These are phyloP conservation scores for Epichloe gansuensis DNA, from an alignment of 2,329 filamentous ascomycete species.

Conservation along the genomic window DNA sequence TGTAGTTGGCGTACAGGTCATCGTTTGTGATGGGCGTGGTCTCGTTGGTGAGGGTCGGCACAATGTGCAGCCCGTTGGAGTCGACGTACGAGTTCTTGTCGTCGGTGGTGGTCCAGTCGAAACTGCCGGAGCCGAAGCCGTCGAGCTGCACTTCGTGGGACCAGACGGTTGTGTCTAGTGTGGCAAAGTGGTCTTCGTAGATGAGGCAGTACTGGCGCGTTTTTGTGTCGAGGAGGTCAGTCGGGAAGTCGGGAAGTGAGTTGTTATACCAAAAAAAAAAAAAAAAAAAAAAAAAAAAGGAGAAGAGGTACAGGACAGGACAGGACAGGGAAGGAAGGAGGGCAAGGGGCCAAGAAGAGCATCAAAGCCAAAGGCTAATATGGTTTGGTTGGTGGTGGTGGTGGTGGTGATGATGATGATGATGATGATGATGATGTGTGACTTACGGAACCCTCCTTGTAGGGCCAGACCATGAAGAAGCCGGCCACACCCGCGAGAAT, in stretches of 20 bases:
- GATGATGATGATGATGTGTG: neutral
- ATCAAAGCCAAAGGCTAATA: too few relatives aligned
- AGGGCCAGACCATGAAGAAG: conserved; percentile 18
- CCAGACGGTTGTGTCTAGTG: conserved; percentile 33
- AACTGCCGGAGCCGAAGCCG: conserved; percentile 35
- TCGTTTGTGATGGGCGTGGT: conserved; percentile 25
- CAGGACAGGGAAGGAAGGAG: too few relatives aligned
- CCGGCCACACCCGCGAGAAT: conserved; percentile 21
- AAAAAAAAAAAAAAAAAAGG: neutral
- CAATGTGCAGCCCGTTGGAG: conserved; percentile 37
- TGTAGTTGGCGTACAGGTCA: conserved; percentile 27
- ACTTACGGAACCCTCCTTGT: conserved; percentile 12
- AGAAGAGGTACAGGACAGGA: neutral
- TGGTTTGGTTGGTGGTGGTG: too few relatives aligned
- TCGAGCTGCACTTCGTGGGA: conserved; percentile 33
- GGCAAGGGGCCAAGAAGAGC: too few relatives aligned
- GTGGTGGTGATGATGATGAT: too few relatives aligned
- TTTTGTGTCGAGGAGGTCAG: too few relatives aligned
- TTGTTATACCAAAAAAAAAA: neutral
- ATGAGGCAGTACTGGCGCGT: conserved; percentile 35
- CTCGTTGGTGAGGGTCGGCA: conserved; percentile 37
- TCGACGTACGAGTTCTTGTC: conserved; percentile 35
- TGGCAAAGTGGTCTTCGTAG: conserved; percentile 36
- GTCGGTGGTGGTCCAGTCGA: conserved; percentile 43
- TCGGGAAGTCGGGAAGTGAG: too few relatives aligned